A percentile compares a stretch with the other conserved stretches of the same genome.
Evolutionary conservation across 805 yeast genomes (phyloP).

Genomic region (Wickerhamomyces bisporus): DNA sequence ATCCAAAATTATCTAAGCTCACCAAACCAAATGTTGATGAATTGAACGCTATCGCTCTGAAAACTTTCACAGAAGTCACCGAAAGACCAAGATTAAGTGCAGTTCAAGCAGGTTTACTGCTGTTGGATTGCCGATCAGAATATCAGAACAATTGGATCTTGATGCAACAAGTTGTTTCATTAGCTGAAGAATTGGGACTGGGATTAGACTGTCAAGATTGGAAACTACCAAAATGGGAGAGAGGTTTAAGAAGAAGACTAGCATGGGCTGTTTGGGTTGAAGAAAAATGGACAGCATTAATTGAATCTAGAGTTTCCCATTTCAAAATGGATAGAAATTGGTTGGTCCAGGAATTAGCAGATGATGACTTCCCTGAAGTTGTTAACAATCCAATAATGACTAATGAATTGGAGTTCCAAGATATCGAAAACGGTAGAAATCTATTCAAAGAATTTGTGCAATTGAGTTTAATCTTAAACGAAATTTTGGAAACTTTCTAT

Average conservation of each 20-base stretch:
- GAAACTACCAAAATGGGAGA: slow-evolving; percentile 94
- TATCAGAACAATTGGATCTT: slow-evolving; percentile 78
- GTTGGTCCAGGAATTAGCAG: slow-evolving; percentile 64
- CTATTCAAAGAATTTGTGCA: slow-evolving; percentile 65
- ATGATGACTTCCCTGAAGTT: slow-evolving; percentile 74
- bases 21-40: slow-evolving; percentile 76
- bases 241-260: slow-evolving; percentile 77
- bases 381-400: slow-evolving; percentile 10
- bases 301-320: slow-evolving; percentile 83
- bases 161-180: slow-evolving; percentile 79
- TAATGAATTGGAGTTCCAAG: slow-evolving; percentile 18
- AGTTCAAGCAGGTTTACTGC: slow-evolving; percentile 81
- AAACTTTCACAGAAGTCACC: slow-evolving; percentile 62
- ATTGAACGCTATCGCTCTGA: slow-evolving; percentile 62
- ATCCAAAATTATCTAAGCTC: slow-evolving; percentile 63
- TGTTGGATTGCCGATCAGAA: slow-evolving; percentile 55
- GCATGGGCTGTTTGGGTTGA: slow-evolving; percentile 96
- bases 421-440: slow-evolving; percentile 59
- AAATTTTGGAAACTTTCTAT: slow-evolving; percentile 66
- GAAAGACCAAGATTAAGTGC: slow-evolving; percentile 88
- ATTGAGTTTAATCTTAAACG: slow-evolving; percentile 62
- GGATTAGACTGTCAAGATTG: slow-evolving; percentile 88
- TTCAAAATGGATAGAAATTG: slow-evolving; percentile 68
- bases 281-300: slow-evolving; percentile 84
- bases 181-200: slow-evolving; percentile 86